These are phyloP conservation scores for Solanum paucissectum DNA, from an alignment of 257 asterid species.

Conservation along the genomic window DNA sequence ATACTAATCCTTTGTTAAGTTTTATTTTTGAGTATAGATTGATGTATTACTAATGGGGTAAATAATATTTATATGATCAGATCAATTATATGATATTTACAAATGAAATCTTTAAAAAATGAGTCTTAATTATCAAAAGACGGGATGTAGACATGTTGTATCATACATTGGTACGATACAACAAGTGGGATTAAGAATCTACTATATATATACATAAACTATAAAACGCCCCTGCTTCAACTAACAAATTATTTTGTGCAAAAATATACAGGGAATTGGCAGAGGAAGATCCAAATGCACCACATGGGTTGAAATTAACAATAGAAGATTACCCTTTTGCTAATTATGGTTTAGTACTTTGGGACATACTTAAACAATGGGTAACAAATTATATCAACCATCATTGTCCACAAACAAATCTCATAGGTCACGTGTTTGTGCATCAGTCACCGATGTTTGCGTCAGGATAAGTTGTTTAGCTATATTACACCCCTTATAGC, in stretches of 20 bases:
- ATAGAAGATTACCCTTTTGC: constrained; percentile 83
- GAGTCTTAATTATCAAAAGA: background rate
- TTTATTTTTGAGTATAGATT: background rate
- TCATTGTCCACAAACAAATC: constrained; percentile 28
- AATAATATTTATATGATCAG: background rate
- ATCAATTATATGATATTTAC: background rate
- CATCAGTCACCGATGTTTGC: too few relatives aligned
- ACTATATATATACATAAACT: background rate
- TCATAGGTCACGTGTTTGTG: background rate
- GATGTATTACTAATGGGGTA: background rate
- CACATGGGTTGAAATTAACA: constrained; percentile 56
- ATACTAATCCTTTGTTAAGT: background rate
- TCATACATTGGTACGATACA: background rate
- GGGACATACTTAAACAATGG: constrained; percentile 69
- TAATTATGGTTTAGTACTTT: constrained; percentile 55
- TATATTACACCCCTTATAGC: too few relatives aligned
- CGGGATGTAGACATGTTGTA: background rate
- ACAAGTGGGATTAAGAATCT: background rate
- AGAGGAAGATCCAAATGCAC: constrained; percentile 54
- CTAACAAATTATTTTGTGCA: background rate
- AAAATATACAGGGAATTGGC: constrained; percentile 64
- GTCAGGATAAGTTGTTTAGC: too few relatives aligned
- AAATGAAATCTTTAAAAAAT: background rate
- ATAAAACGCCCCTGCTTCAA: background rate
- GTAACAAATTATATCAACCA: constrained; percentile 45